Base-by-base conservation (phyloP, 2,329 filamentous ascomycete species). In the Fusarium armeniacum region DNA sequence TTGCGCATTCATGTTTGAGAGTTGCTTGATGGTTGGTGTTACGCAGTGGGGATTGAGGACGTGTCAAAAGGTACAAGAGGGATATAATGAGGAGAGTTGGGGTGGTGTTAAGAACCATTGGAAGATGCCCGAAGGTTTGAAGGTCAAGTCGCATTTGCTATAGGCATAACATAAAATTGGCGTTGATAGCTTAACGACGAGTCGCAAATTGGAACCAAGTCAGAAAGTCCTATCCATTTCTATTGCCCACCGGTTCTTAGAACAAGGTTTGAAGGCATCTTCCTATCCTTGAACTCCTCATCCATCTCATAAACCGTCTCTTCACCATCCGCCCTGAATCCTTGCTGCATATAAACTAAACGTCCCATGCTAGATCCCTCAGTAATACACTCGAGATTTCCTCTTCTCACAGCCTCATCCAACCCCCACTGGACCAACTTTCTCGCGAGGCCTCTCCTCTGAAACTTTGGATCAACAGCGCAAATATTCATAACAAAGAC, bases 61-160 rank as follows among this genome's bases (percentile, higher is more conserved):
- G 66, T 95, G 85, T 57, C 78, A 81, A 69, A 87, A 86, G 78
- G 83, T 87, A 18, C 86, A 88, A 81, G 84, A 88, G 70, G 87
- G 87, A 59, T 97, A 96, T 76, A 94, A 89, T 76, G 88, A 90
- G 60, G 91, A 97, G 82, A 94, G 92, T 77, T 97, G 93, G 93
- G 89, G 84, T 30, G 86, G 86, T 1, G 81, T 92, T 54, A 87
- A 87, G 78, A 84, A 89, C 44, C 87, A 91, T 75, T 92, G 90
- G 84, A 80, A 81, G 75, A 75, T 74, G 73, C 82, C 84, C 0
- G 78, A 80, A 36, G 81, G 77, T 1, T 58, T 72, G 33, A 65
- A 76, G 61, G 74, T 79, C 13, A 75, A 73, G 52, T 54, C 64
- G 15, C 74, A 76, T 38, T 62, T 71, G 18, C 50, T 71, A 4